Conservation (phyloP, 2,329 filamentous ascomycete genomes). For the Penicillium sp. region DNA sequence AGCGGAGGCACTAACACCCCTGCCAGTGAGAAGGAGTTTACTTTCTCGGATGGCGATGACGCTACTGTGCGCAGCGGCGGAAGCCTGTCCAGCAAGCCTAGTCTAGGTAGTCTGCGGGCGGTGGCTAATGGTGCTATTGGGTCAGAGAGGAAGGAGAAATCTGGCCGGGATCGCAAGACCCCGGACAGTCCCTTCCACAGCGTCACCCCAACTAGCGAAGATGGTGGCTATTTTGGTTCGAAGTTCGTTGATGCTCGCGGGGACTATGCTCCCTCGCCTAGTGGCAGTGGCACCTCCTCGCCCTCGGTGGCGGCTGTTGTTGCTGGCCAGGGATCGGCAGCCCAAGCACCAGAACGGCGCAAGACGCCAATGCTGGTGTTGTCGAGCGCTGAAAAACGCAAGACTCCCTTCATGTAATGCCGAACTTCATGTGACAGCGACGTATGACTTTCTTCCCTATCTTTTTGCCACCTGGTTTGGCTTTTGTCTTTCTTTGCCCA, state of each 20-base stretch:
- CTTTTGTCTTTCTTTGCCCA: conserved; percentile 7
- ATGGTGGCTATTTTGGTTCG: conserved; percentile 55
- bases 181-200: conserved; percentile 55
- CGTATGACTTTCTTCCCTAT: conserved; percentile 30
- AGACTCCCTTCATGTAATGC: conserved; percentile 62
- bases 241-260: conserved; percentile 53
- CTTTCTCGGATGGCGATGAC: conserved; percentile 73
- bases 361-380: conserved; percentile 84
- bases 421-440: conserved; percentile 38
- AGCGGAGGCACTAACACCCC: conserved; percentile 78
- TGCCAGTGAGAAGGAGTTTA: conserved; percentile 74
- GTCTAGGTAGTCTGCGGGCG: conserved; percentile 71
- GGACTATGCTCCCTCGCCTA: conserved; percentile 37
- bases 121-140: conserved; percentile 82
- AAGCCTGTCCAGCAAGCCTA: conserved; percentile 74
- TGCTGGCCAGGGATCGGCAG: conserved; percentile 56
- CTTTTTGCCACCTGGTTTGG: conserved; percentile 8
- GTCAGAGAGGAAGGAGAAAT: conserved; percentile 75
- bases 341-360: conserved; percentile 62
- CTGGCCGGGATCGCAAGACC: conserved; percentile 56
- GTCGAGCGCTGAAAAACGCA: conserved; percentile 87
- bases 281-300: conserved; percentile 25
- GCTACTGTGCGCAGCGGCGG: conserved; percentile 73
- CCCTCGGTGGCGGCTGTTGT: conserved; percentile 43
- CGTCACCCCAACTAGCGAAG: conserved; percentile 66